Conservation (phyloP, 495 filamentous ascomycete genomes). For the Penicillium herquei region DNA sequence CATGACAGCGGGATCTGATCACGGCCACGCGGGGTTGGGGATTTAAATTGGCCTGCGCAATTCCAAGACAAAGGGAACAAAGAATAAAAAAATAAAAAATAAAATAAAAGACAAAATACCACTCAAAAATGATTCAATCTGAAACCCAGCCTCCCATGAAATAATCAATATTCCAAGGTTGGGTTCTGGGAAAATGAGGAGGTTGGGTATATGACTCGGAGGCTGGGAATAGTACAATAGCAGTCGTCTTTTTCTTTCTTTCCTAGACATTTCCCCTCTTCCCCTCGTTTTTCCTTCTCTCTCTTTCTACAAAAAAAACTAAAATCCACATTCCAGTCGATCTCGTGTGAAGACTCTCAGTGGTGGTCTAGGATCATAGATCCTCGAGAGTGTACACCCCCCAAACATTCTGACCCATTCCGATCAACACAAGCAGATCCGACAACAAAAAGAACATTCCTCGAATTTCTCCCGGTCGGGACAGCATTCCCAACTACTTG, state of each 20-base stretch:
- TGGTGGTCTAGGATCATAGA: conserved; percentile 11
- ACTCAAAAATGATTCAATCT: conserved; percentile 1
- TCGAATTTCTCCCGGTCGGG: not conserved
- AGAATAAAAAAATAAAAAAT: not conserved
- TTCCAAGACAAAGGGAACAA: not conserved
- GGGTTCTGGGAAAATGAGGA: conserved; percentile 37
- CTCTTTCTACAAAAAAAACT: not conserved
- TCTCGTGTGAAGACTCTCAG: not conserved
- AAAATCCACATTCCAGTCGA: conserved; percentile 2
- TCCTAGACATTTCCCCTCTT: conserved; percentile 8
- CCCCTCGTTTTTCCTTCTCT: conserved; percentile 2
- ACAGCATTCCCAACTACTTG: not conserved
- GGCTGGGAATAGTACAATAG: conserved; percentile 30
- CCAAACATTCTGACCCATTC: conserved; percentile 3
- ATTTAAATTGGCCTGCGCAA: conserved; percentile 10
- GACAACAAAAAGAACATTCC: conserved; percentile 14
- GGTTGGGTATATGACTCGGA: conserved; percentile 43
- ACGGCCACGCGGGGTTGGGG: conserved; percentile 14
- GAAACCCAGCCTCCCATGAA: conserved; percentile 28
- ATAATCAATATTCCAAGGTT: not conserved
- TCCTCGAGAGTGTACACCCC: conserved; percentile 11
- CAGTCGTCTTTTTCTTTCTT: conserved; percentile 13
- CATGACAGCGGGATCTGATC: conserved; percentile 12
- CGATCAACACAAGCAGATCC: conserved; percentile 1
- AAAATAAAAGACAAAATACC: not conserved